Evolutionary conservation across 2,329 filamentous ascomycete species (phyloP).

Genomic region (Hymenotorrendiella dingleyae): DNA sequence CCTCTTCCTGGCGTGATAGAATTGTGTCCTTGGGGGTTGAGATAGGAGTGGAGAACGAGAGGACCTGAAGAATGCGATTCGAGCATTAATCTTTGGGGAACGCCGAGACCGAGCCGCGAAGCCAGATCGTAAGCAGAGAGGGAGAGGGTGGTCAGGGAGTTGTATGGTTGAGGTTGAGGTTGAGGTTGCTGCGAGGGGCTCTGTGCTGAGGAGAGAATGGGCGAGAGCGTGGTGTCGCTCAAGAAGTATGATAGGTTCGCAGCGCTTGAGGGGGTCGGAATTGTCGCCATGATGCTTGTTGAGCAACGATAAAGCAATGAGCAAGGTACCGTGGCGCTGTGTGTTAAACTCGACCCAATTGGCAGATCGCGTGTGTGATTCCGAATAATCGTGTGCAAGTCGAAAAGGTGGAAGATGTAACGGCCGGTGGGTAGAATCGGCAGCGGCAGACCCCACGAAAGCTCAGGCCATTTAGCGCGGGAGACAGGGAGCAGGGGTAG

Average conservation of each 20-base stretch:
- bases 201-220: slow-evolving; percentile 42
- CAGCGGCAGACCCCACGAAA: too few species aligned
- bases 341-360: too few species aligned
- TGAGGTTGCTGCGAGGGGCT: slow-evolving; percentile 6
- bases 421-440: too few species aligned
- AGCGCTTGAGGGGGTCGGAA: background rate
- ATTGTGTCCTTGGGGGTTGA: slow-evolving; percentile 31
- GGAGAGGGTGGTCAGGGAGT: slow-evolving; percentile 46
- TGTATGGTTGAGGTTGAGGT: slow-evolving; percentile 31
- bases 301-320: too few species aligned
- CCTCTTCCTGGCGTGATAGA: slow-evolving; percentile 4
- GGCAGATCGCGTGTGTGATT: too few species aligned
- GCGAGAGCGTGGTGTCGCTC: slow-evolving; percentile 49
- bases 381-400: too few species aligned
- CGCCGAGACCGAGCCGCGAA: slow-evolving; percentile 46
- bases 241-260: slow-evolving; percentile 33
- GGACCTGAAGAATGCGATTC: slow-evolving; percentile 42
- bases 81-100: slow-evolving; percentile 51
- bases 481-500: too few species aligned
- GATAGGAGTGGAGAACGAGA: slow-evolving; percentile 38
- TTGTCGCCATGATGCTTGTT: slow-evolving; percentile 6
- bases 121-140: slow-evolving; percentile 48
- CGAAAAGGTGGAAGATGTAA: too few species aligned
- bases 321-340: too few species aligned
- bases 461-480: too few species aligned